Evolutionary conservation across 1,284 basidiomycete genomes (phyloP).

Genomic region (Thelephora terrestris): DNA sequence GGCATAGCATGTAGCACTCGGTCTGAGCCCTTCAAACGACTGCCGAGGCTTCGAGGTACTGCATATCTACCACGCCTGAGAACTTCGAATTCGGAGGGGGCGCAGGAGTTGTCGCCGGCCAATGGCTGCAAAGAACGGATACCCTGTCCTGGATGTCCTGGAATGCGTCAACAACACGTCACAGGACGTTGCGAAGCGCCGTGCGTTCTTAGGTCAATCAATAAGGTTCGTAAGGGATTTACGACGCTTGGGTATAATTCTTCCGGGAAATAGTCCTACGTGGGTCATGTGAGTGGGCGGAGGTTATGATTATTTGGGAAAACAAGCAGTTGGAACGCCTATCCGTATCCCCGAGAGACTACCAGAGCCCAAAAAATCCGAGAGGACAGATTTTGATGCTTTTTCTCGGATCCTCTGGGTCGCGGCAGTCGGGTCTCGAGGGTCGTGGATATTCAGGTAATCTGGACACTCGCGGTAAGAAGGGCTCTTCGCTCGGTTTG

Average conservation of each 20-base stretch:
- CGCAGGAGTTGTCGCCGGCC: no score
- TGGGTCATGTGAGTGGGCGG: slow-evolving; percentile 14
- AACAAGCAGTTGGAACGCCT: slow-evolving; percentile 39
- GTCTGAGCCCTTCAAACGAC: no score
- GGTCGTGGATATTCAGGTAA: slow-evolving; percentile 55
- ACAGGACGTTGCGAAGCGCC: no score
- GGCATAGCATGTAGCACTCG: no score
- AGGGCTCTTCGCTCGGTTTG: neutral
- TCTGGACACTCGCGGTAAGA: slow-evolving; percentile 30
- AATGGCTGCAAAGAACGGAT: no score
- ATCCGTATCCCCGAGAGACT: slow-evolving; percentile 39
- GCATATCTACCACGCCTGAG: no score
- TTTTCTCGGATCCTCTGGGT: slow-evolving; percentile 30
- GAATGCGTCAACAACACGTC: no score
- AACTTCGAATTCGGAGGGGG: no score
- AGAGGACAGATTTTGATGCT: slow-evolving; percentile 14
- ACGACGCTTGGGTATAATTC: slow-evolving; percentile 51
- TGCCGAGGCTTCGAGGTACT: no score
- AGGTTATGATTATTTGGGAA: slow-evolving; percentile 7
- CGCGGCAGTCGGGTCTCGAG: slow-evolving; percentile 72
- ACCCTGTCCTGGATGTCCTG: no score
- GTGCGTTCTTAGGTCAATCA: slow-evolving; percentile 39
- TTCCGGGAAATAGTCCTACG: slow-evolving; percentile 72
- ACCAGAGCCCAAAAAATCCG: slow-evolving; percentile 8
- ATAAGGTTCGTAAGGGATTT: slow-evolving; percentile 33